These are phyloP conservation scores for Plectosphaerella sp. DNA, from an alignment of 2,329 filamentous ascomycete genomes.

Conservation along the genomic window DNA sequence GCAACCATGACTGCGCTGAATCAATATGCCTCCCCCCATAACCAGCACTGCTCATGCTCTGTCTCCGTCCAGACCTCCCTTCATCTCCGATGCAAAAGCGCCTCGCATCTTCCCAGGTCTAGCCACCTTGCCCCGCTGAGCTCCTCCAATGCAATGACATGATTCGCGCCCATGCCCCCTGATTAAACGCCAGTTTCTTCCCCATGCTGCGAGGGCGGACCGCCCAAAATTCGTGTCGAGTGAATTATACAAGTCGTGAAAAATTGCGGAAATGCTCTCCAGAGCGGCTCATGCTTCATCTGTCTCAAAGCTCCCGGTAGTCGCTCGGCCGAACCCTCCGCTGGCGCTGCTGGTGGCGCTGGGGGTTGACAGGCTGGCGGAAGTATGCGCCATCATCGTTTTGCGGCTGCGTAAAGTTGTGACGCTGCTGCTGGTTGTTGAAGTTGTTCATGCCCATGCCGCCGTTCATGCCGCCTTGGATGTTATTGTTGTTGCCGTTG, in stretches of 20 bases:
- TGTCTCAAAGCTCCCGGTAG: constrained; percentile 70
- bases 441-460: constrained; percentile 23
- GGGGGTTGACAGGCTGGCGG: constrained; percentile 90
- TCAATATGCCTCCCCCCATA: no score
- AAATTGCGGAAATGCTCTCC: not conserved
- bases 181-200: no score
- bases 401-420: constrained; percentile 46
- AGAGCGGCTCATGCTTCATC: not conserved
- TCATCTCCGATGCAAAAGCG: no score
- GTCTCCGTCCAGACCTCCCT: no score
- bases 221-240: no score
- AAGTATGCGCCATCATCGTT: constrained; percentile 91
- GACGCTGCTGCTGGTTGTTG: constrained; percentile 11
- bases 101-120: no score
- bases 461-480: constrained; percentile 16
- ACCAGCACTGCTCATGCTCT: no score
- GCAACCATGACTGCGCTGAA: no score
- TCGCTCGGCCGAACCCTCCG: constrained; percentile 81
- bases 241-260: no score
- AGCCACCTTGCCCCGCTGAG: no score
- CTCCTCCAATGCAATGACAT: no score
- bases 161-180: no score
- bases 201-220: not conserved
- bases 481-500: constrained; percentile 27
- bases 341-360: constrained; percentile 79